These are phyloP conservation scores for Strobilomyces dryophilus DNA, from an alignment of 768 basidiomycete species.

Conservation along the genomic window DNA sequence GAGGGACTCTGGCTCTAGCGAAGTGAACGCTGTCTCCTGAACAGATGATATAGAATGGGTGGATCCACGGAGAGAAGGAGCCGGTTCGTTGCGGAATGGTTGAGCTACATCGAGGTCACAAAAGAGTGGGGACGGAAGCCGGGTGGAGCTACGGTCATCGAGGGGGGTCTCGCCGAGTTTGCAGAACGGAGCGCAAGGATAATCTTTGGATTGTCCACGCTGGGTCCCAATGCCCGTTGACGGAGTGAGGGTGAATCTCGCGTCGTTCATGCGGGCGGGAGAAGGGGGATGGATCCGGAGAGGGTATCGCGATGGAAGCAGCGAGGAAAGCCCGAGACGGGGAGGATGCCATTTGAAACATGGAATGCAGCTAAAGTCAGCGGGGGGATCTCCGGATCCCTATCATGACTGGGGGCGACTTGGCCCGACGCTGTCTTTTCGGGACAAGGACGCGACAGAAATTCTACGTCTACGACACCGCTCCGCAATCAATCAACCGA, in stretches of 20 bases:
- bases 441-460: constrained; percentile 9
- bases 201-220: not conserved
- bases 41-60: not conserved
- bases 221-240: not conserved
- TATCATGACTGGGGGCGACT: constrained; percentile 8
- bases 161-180: not conserved
- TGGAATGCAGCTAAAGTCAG: constrained; percentile 18
- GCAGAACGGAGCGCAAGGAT: not conserved
- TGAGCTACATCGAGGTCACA: not conserved
- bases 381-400: constrained; percentile 11
- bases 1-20: constrained; percentile 16
- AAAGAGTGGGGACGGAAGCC: not conserved
- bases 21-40: not conserved
- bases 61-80: not conserved
- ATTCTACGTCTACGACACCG: not conserved
- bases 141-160: not conserved
- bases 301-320: constrained; percentile 2
- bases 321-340: constrained; percentile 1
- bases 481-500: not conserved
- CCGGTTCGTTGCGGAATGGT: not conserved
- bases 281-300: not conserved
- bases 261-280: not conserved
- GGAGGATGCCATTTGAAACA: constrained; percentile 9
- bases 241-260: not conserved
- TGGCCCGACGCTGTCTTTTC: constrained; percentile 22